These are phyloP conservation scores for Rehmannia glutinosa DNA, from an alignment of 257 asterid genomes.

Conservation along the genomic window DNA sequence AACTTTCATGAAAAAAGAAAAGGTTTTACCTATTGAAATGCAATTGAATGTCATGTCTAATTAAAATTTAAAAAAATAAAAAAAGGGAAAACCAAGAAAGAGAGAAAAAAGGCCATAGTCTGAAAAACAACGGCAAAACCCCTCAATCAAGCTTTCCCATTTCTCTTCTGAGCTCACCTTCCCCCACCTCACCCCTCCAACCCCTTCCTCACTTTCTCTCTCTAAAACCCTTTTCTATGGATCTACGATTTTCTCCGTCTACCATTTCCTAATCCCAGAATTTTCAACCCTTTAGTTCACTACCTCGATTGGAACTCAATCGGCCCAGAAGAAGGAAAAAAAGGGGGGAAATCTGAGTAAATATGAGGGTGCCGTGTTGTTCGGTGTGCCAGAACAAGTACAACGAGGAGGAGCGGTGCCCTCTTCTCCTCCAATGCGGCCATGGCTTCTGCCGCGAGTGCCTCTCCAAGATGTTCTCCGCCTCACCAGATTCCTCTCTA, in stretches of 20 bases:
- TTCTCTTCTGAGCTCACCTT: slow-evolving; percentile 27
- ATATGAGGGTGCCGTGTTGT: slow-evolving; percentile 84
- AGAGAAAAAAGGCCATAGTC: neutral
- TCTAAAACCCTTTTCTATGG: slow-evolving; percentile 27
- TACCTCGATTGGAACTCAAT: neutral
- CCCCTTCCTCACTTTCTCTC: slow-evolving; percentile 27
- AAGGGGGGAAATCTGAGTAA: neutral
- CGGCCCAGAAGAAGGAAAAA: neutral
- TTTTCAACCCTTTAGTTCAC: neutral
- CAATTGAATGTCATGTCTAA: too few species aligned
- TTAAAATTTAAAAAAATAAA: too few species aligned
- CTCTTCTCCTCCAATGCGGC: slow-evolving; percentile 96
- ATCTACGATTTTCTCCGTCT: slow-evolving; percentile 24
- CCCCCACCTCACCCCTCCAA: slow-evolving; percentile 9
- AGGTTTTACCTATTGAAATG: too few species aligned
- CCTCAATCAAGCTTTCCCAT: slow-evolving; percentile 29
- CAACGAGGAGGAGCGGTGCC: slow-evolving; percentile 93
- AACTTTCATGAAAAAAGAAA: too few species aligned
- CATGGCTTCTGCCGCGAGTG: slow-evolving; percentile 96
- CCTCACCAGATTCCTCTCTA: slow-evolving; percentile 61
- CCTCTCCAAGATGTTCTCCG: slow-evolving; percentile 78
- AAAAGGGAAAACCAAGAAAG: neutral
- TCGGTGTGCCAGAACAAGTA: slow-evolving; percentile 89
- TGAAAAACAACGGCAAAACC: slow-evolving; percentile 25
- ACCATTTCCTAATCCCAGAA: slow-evolving; percentile 9